Conservation (phyloP, 2,329 filamentous ascomycete genomes). For the Talaromyces sp. region DNA sequence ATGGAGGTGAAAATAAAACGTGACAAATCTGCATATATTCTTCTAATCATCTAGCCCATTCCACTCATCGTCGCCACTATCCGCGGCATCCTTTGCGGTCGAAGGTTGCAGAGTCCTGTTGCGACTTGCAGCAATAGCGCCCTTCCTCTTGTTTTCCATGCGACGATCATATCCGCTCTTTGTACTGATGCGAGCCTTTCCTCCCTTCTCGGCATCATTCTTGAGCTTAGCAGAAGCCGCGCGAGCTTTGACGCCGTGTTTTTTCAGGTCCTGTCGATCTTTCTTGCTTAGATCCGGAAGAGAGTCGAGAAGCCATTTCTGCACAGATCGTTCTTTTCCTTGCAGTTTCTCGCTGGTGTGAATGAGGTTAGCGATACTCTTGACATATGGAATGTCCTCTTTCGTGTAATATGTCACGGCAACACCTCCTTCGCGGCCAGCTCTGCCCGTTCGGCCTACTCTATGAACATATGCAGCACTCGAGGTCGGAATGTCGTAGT, state of each 20-base stretch:
- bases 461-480: conserved; percentile 90
- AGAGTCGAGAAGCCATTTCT: conserved; percentile 84
- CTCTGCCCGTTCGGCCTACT: conserved; percentile 84
- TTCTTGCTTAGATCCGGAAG: conserved; percentile 80
- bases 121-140: conserved; percentile 42
- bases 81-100: conserved; percentile 13
- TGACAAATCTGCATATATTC: neutral
- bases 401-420: conserved; percentile 94
- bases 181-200: conserved; percentile 67
- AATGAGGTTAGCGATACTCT: conserved; percentile 91
- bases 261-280: conserved; percentile 77
- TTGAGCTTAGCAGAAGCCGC: conserved; percentile 42
- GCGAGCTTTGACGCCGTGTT: conserved; percentile 73
- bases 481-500: conserved; percentile 94
- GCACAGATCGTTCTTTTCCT: conserved; percentile 56
- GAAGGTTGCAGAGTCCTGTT: conserved; percentile 21
- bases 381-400: conserved; percentile 86
- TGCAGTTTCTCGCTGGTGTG: conserved; percentile 72
- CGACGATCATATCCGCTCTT: conserved; percentile 50
- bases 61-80: conserved; percentile 35
- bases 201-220: conserved; percentile 40
- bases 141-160: conserved; percentile 46
- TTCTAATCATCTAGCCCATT: conserved; percentile 38
- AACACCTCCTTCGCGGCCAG: conserved; percentile 80
- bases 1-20: conserved; percentile 15